A percentile compares a stretch with the other conserved stretches of the same genome.
Conservation (phyloP, 768 basidiomycete species). For the Termitomyces sp. region DNA sequence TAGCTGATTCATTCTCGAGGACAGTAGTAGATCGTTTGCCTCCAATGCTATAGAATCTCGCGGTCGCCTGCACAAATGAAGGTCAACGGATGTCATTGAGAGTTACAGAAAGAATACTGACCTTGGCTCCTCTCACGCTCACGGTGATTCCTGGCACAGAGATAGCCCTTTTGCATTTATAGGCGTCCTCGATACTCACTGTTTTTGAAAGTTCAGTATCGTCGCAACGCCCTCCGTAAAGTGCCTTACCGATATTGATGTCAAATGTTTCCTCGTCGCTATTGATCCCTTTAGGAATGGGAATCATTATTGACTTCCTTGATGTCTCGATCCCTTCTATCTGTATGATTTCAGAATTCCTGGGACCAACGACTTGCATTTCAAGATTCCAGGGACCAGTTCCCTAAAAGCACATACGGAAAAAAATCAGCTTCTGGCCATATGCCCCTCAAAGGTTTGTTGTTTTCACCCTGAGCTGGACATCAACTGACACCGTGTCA, state of each 20-base stretch:
- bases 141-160: constrained; percentile 76
- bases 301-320: constrained; percentile 52
- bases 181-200: constrained; percentile 84
- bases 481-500: constrained; percentile 64
- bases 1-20: constrained; percentile 66
- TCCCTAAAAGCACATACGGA: constrained; percentile 43
- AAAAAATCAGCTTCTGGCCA: not conserved
- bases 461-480: constrained; percentile 71
- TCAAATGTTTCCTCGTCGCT: constrained; percentile 72
- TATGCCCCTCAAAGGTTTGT: constrained; percentile 12
- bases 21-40: constrained; percentile 54
- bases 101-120: constrained; percentile 23
- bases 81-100: not conserved
- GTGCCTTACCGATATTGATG: constrained; percentile 60
- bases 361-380: constrained; percentile 73
- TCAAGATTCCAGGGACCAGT: constrained; percentile 88
- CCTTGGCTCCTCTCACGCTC: constrained; percentile 78
- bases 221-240: not conserved
- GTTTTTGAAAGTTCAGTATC: constrained; percentile 9
- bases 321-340: constrained; percentile 50
- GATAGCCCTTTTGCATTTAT: constrained; percentile 76
- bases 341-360: constrained; percentile 51
- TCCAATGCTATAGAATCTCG: constrained; percentile 71
- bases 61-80: constrained; percentile 60
- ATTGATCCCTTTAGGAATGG: constrained; percentile 63